Percentiles rank a stretch among this genome's conserved stretches.
Conservation (phyloP, 257 asterid species). For the Plantago major region DNA sequence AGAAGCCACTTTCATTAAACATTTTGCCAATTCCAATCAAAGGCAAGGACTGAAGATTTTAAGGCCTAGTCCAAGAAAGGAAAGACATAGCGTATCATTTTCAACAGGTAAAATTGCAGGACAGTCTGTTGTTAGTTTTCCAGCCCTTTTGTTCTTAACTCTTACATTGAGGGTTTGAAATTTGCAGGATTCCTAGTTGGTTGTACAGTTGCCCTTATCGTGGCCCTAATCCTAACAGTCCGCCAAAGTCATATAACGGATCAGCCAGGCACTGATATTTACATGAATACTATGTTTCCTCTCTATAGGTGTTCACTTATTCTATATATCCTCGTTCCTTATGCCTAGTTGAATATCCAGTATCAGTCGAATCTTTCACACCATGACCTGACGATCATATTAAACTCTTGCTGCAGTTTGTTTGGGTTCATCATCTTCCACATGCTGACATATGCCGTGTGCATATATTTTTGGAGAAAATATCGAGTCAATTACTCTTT, state of each 20-base stretch:
- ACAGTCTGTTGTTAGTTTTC: too few species aligned
- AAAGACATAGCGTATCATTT: slow-evolving; percentile 22
- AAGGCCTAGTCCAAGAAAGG: slow-evolving; percentile 19
- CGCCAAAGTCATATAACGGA: slow-evolving; percentile 35
- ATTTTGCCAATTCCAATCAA: slow-evolving; percentile 24
- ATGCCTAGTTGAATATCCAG: background rate
- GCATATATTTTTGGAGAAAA: slow-evolving; percentile 43
- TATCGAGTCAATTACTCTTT: slow-evolving; percentile 41
- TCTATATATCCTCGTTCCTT: background rate
- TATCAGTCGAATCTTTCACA: background rate
- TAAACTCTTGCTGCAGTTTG: slow-evolving; percentile 32
- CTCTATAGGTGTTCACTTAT: slow-evolving; percentile 39
- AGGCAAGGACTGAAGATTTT: slow-evolving; percentile 23
- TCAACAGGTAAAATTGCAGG: slow-evolving; percentile 12
- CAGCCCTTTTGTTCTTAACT: too few species aligned
- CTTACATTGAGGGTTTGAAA: background rate
- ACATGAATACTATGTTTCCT: slow-evolving; percentile 61
- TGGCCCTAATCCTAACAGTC: slow-evolving; percentile 22
- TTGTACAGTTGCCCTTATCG: slow-evolving; percentile 26
- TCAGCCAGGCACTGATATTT: slow-evolving; percentile 29
- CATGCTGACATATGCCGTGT: slow-evolving; percentile 42
- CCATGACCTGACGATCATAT: background rate
- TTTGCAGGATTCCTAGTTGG: slow-evolving; percentile 28
- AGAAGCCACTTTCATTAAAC: slow-evolving; percentile 28
- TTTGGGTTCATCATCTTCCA: slow-evolving; percentile 53